Evolutionary conservation across 2,329 filamentous ascomycete species (phyloP).

Genomic region (Stagonosporopsis chrysanthemi): DNA sequence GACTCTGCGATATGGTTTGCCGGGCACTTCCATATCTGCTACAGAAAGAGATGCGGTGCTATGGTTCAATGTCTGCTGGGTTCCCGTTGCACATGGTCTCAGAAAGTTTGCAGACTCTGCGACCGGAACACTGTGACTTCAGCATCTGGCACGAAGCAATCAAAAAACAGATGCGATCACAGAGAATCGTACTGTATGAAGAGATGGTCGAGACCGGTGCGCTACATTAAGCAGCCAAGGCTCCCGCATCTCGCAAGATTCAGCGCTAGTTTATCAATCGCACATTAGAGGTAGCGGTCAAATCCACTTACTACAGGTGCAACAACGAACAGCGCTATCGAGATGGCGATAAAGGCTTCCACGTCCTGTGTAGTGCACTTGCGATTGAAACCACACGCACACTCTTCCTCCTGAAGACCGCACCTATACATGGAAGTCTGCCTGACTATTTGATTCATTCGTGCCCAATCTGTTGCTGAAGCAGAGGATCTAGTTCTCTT

Average conservation of each 20-base stretch:
- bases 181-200: constrained; percentile 1
- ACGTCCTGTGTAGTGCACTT: background rate
- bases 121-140: background rate
- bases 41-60: constrained; percentile 8
- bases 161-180: background rate
- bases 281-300: too few species aligned
- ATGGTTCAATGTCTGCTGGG: constrained; percentile 10
- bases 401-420: background rate
- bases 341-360: too few species aligned
- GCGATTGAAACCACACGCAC: background rate
- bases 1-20: constrained; percentile 5
- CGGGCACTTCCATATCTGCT: constrained; percentile 3
- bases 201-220: background rate
- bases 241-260: background rate
- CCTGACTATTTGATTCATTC: too few species aligned
- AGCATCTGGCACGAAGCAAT: background rate
- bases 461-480: too few species aligned
- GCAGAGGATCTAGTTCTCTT: too few species aligned
- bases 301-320: too few species aligned
- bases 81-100: constrained; percentile 8
- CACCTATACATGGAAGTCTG: background rate
- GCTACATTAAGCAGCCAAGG: background rate
- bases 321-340: too few species aligned
- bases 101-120: constrained; percentile 5
- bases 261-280: background rate